Conservation (phyloP, 1,284 basidiomycete species). For the Sanghuangporus sanghuang region DNA sequence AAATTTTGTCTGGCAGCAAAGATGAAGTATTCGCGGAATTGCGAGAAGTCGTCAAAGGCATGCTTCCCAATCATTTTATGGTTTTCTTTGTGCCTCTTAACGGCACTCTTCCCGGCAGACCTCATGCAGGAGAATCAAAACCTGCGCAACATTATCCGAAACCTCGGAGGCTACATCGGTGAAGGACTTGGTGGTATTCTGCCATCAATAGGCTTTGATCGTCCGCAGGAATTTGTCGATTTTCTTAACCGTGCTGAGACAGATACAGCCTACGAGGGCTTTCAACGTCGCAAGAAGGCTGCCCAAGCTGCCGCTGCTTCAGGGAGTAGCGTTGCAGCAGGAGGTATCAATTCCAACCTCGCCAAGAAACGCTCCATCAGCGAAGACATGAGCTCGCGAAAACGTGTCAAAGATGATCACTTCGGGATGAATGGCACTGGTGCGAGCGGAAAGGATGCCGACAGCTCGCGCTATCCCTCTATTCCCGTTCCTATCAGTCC, state of each 20-base stretch:
- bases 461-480: conserved; percentile 24
- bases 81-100: not conserved
- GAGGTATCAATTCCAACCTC: conserved; percentile 25
- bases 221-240: conserved; percentile 65
- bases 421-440: conserved; percentile 6
- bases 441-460: conserved; percentile 3
- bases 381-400: conserved; percentile 17
- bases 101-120: conserved; percentile 38
- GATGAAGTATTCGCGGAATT: conserved; percentile 83
- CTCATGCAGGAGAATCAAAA: conserved; percentile 86
- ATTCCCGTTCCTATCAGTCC: conserved; percentile 31
- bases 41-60: conserved; percentile 75
- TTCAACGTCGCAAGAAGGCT: conserved; percentile 57
- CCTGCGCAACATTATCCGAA: conserved; percentile 72
- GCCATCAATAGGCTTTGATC: conserved; percentile 73
- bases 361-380: conserved; percentile 15
- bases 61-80: conserved; percentile 16
- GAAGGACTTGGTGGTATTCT: conserved; percentile 77
- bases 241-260: conserved; percentile 83
- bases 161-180: conserved; percentile 74
- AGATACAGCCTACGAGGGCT: conserved; percentile 87
- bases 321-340: conserved; percentile 31
- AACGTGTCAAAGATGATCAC: conserved; percentile 9
- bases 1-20: conserved; percentile 83
- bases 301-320: conserved; percentile 18